Evolutionary conservation across 2,329 filamentous ascomycete genomes (phyloP), one percentile per base, ranked within the genome.

Genomic region (Trichoderma endophyticum): DNA sequence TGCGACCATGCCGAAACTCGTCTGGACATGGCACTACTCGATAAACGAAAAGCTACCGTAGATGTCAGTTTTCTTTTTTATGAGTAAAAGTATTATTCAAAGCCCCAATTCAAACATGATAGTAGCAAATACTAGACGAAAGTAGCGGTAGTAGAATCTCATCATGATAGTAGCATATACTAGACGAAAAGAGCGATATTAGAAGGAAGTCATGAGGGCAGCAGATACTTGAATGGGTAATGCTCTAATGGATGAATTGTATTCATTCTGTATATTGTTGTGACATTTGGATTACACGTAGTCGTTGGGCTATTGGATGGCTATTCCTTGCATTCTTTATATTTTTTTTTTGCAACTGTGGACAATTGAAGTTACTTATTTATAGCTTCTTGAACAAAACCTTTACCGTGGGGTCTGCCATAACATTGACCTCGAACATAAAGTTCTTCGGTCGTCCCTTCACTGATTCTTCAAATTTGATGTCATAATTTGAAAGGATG

Each of bases 401-500:
- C n/a, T 61, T 61, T 24, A 36, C 57, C 1, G 59, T 61, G 7
- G 32, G 32, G 3, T 39, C 32, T 11, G 59, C 59, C 7, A 61
- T 1, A 0, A 61, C 59, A 9, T 61, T 61, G 1, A 61, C 59
- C 4, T 61, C 59, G 7, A 61, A 61, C 59, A 61, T 61, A 36
- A 61, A 34, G 14, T 61, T 61, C 32, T 39, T 61, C 1, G 59
- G 59, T 12, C 59, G 59, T 18, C 11, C 59, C 30, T 61, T 39
- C 5, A 61, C 30, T 6, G 30, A 24, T 3, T 70, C 70, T 4
- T 70, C 48, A 32, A 78, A 82, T 73, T 84, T 82, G 73, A 86
- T 78, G 18, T 88, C 86, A 72, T 86, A 88, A 68, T 86, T 84
- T 32, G 84, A 75, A 5, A 87, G 65, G 34, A 87, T 73, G 72